Conservation (phyloP, 495 filamentous ascomycete species). For the Lasiosphaeria ovina region DNA sequence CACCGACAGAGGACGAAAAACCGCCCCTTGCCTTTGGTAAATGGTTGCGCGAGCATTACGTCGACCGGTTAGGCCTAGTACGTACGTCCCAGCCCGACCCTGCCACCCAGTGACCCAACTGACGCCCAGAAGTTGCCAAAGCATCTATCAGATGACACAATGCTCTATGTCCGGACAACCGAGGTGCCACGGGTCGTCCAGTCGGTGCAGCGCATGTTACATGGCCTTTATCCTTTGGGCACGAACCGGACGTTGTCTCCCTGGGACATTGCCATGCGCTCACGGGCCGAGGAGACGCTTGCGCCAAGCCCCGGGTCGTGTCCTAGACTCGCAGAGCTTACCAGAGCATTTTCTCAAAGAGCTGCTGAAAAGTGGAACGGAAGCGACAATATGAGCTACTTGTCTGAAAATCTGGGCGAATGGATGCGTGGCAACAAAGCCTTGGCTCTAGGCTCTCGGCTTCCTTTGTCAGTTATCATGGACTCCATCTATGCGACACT, state of each 20-base stretch:
- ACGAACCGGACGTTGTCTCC: background rate
- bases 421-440: background rate
- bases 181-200: background rate
- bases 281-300: background rate
- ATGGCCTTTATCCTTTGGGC: constrained; percentile 2
- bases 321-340: background rate
- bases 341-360: background rate
- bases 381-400: constrained; percentile 1
- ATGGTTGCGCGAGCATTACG: background rate
- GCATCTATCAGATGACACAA: background rate
- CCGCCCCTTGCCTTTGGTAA: background rate
- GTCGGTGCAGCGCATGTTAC: background rate
- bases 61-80: background rate
- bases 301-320: background rate
- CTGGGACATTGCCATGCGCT: constrained; percentile 1
- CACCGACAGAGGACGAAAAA: background rate
- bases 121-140: background rate
- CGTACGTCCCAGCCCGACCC: background rate
- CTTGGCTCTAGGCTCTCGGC: background rate
- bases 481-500: background rate
- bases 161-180: background rate
- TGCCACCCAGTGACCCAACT: background rate
- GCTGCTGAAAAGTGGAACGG: background rate
- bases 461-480: background rate
- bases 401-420: background rate